A percentile compares a stretch with the other conserved stretches of the same genome.
Conservation (phyloP, 495 filamentous ascomycete genomes). For the Baudoinia panamericana region DNA sequence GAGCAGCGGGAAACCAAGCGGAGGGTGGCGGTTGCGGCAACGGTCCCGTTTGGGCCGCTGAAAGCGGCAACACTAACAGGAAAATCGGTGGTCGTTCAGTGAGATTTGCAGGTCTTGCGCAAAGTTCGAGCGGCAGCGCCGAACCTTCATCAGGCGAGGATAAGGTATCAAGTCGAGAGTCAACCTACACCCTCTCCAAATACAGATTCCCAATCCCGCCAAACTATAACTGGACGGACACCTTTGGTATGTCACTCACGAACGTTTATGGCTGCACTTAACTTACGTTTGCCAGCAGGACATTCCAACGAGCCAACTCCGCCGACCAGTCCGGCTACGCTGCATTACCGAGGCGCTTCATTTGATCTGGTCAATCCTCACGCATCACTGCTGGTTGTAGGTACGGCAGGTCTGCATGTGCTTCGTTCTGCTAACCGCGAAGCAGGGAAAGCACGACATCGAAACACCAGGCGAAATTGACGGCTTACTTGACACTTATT, state of each 20-base stretch:
- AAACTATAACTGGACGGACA: slow-evolving; percentile 7
- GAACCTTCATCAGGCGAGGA: slow-evolving; percentile 2
- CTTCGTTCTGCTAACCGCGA: background rate
- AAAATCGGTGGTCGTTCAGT: slow-evolving; percentile 9
- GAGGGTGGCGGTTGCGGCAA: no score
- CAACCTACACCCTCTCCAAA: slow-evolving; percentile 14
- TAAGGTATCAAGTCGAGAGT: slow-evolving; percentile 2
- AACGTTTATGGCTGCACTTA: background rate
- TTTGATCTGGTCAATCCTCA: slow-evolving; percentile 22
- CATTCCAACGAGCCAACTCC: slow-evolving; percentile 11
- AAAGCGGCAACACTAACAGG: background rate
- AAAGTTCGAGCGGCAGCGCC: slow-evolving; percentile 1
- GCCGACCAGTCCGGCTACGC: slow-evolving; percentile 13
- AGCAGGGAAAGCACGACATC: slow-evolving; percentile 8
- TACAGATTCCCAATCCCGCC: slow-evolving; percentile 19
- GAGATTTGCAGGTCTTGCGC: slow-evolving; percentile 7
- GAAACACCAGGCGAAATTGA: slow-evolving; percentile 21
- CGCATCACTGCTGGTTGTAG: slow-evolving; percentile 15
- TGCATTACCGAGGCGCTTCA: slow-evolving; percentile 19
- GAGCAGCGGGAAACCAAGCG: no score
- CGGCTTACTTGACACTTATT: slow-evolving; percentile 19
- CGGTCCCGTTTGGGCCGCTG: no score
- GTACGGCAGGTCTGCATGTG: background rate
- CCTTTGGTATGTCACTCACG: slow-evolving; percentile 11
- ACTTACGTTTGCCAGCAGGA: slow-evolving; percentile 4